phyloP scores from a whole-genome alignment of 331 rosid species.

The Ulmus americana region DNA sequence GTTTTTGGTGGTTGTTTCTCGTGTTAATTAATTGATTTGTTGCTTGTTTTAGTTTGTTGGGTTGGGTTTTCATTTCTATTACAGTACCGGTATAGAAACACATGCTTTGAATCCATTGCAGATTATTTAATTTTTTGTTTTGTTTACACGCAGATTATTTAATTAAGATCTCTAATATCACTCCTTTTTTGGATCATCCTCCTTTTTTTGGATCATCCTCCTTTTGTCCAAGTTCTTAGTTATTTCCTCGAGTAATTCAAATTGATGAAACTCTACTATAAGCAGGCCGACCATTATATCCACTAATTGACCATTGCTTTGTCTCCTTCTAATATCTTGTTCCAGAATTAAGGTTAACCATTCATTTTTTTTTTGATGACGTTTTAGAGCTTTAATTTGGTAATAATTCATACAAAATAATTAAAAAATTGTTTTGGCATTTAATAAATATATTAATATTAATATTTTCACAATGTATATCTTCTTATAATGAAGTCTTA shows the following conservation, averaged over 20 bases:
- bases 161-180: not conserved
- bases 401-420: too few species aligned
- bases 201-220: conserved; percentile 1
- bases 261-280: not conserved
- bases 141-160: too few species aligned
- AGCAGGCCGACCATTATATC: conserved; percentile 10
- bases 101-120: conserved; percentile 3
- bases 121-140: not conserved
- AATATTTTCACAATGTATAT: too few species aligned
- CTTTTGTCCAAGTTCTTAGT: not conserved
- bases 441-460: too few species aligned
- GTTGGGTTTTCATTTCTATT: too few species aligned
- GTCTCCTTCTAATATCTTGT: conserved; percentile 19
- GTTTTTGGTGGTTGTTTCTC: too few species aligned
- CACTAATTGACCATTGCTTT: conserved; percentile 26
- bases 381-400: too few species aligned
- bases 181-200: not conserved
- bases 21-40: too few species aligned
- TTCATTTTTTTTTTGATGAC: not conserved
- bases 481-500: too few species aligned
- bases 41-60: too few species aligned
- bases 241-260: not conserved
- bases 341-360: conserved; percentile 10
- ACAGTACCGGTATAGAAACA: conserved; percentile 3
- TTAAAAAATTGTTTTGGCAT: too few species aligned